Evolutionary conservation across 2,329 filamentous ascomycete genomes (phyloP), one percentile per base, ranked within the genome.

Genomic region (Beauveria medogensis): DNA sequence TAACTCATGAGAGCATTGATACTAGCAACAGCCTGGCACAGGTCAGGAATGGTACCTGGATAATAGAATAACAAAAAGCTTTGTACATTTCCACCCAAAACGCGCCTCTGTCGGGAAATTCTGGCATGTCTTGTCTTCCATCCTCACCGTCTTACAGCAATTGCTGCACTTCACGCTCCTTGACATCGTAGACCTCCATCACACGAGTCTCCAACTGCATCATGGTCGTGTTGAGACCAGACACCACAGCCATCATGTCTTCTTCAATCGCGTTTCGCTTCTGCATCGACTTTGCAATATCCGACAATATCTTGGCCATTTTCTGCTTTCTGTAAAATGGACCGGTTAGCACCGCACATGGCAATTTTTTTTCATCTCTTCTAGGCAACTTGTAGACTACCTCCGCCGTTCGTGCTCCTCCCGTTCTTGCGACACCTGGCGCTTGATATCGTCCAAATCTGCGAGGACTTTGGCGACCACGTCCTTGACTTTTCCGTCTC

Each of bases 121-220:
- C 34, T 59, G 44, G 2, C 34, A 43, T 16, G 5, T n/a, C 20
- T 30, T 16, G 7, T 30, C 22, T 14, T 43, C 16, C 26, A 9
- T 34, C 26, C 6, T 46, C n/a, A 3, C 37, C 46, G 24, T 59
- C 18, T 59, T 40, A 28, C 14, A 59, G 24, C 37, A 57, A 14
- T 18, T 61, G 37, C 24, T 59, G 65, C 3, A 69, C 60, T 20
- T 72, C 69, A 12, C 61, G 55, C 40, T 69, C 66, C 28, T 73
- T 66, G 0, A 68, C 69, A 7, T 58, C 54, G 50, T 70, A 72
- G 0, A 68, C 71, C 5, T 59, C 65, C 62, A 69, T 59, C 64
- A 74, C 70, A 66, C 70, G 69, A 0, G 58, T 65, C 47, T 74
- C 73, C 1, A 72, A 52, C 22, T 67, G 64, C 6, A 57, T 34